Evolutionary conservation across 2,329 filamentous ascomycete genomes (phyloP).

Genomic region (Colletotrichum chrysophilum): DNA sequence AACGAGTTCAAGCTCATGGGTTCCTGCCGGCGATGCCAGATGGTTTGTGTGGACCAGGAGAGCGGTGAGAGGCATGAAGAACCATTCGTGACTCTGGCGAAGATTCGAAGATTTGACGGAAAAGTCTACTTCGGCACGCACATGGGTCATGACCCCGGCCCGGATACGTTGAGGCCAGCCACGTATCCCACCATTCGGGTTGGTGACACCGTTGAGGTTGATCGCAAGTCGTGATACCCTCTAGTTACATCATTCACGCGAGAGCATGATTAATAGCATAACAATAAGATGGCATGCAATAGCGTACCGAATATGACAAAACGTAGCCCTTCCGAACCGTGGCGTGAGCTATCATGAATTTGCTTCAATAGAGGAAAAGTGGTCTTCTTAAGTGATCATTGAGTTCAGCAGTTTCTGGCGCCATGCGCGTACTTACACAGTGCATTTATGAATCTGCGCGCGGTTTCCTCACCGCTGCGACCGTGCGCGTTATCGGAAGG

Average conservation of each 20-base stretch:
- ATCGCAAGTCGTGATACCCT: background rate
- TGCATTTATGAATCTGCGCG: background rate
- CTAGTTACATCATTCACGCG: background rate
- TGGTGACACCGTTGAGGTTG: constrained; percentile 48
- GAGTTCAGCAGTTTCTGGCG: background rate
- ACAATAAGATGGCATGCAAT: background rate
- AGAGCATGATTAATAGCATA: background rate
- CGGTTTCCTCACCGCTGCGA: background rate
- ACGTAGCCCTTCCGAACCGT: background rate
- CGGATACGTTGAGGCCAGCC: constrained; percentile 24
- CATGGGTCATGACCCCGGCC: constrained; percentile 54
- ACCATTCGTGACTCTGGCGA: constrained; percentile 86
- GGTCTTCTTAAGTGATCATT: background rate
- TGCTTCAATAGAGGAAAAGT: background rate
- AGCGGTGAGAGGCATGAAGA: constrained; percentile 81
- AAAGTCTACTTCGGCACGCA: constrained; percentile 93
- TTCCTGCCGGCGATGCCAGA: constrained; percentile 87
- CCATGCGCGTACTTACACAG: background rate
- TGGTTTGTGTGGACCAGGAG: constrained; percentile 92
- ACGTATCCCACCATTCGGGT: constrained; percentile 49
- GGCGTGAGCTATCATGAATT: background rate
- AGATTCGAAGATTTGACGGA: constrained; percentile 82
- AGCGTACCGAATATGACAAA: background rate
- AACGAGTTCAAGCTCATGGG: constrained; percentile 76
- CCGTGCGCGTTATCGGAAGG: background rate